phyloP scores from a whole-genome alignment of 495 filamentous ascomycete genomes.

The Podospora fimiseda region DNA sequence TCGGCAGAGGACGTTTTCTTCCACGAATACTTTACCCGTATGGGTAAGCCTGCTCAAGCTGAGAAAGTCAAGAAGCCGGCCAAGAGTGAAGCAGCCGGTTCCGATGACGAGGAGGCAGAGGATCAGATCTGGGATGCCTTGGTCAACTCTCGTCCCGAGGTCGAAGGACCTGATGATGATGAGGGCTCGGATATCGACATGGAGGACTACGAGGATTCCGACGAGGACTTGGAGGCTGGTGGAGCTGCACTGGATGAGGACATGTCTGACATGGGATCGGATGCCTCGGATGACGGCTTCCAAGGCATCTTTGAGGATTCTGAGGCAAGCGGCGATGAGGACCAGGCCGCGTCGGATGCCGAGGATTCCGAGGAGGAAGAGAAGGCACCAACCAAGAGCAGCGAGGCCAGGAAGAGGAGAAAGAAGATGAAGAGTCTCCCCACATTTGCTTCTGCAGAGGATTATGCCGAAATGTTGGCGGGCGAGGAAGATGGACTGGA shows the following conservation, averaged over 20 bases:
- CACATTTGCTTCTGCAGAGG: conserved; percentile 85
- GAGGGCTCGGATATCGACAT: conserved; percentile 48
- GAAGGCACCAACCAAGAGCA: conserved; percentile 29
- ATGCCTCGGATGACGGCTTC: conserved; percentile 35
- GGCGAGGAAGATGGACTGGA: conserved; percentile 58
- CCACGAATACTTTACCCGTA: conserved; percentile 85
- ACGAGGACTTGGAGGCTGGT: conserved; percentile 42
- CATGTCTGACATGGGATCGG: conserved; percentile 36
- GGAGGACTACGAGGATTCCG: conserved; percentile 39
- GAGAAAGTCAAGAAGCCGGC: conserved; percentile 53
- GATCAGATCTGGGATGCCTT: conserved; percentile 93
- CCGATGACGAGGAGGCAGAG: conserved; percentile 49
- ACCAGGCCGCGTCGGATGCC: conserved; percentile 25
- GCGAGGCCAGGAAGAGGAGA: conserved; percentile 54
- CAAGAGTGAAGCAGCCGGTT: conserved; percentile 34
- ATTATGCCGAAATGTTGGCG: conserved; percentile 82
- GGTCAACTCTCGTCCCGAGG: conserved; percentile 51
- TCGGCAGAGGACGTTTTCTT: conserved; percentile 94
- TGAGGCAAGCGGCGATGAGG: conserved; percentile 36
- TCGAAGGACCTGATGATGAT: conserved; percentile 50
- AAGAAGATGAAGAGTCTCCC: conserved; percentile 84
- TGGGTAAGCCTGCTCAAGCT: conserved; percentile 55
- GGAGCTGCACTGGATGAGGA: conserved; percentile 17
- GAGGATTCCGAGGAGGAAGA: conserved; percentile 25
- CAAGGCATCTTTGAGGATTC: conserved; percentile 39